Base-by-base conservation (phyloP, 2,329 filamentous ascomycete species). In the Zelopaecilomyces penicillatus region DNA sequence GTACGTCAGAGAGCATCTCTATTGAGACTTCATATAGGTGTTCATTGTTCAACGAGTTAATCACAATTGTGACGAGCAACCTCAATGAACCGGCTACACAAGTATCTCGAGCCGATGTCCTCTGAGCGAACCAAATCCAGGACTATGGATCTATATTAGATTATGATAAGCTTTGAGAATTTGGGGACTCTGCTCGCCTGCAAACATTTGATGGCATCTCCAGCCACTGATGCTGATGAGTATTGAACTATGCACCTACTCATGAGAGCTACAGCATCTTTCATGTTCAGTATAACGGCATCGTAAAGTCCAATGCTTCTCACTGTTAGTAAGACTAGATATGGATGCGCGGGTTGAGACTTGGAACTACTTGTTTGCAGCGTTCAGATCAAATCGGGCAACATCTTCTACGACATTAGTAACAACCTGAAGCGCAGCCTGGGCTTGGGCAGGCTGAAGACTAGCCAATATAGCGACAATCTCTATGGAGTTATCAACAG, bases 71-170 rank as follows among this genome's bases (percentile, higher is more conserved):
- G 2, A 83, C 72, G 4, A 88, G 65, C 2, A 73, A 69, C 30
- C 76, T 76, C 10, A 90, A 69, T 12, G 77, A 70, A 12, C 73
- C 66, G 2, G 84, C 66, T 30, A 84, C 69, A 11, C 75, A 69
- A 11, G 73, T 73, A 31, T 76, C 74, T 38, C 75, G 72, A 3
- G 75, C 67, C 41, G 80, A 79, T 29, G 76, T 71, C 31, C 78
- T 75, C 54, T 88, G 83, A 5, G 80, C 82, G 56, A 88, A 89
- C 53, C 79, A 73, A 30, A 88, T 74, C 85, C 85, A 91, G 4
- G 82, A 75, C 82, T 85, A 38, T 4, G 36, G 35, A 7, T 27
- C 8, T 32, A 11, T 6, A 29, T 41, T 38, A 28, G 44, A 38
- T 7, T 11, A 12, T n/a, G 26, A 12, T 6, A 37, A 29, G 10